A percentile compares a stretch with the other conserved stretches of the same genome.
Evolutionary conservation across 2,329 filamentous ascomycete genomes (phyloP).

Genomic region (Fusarium transvaalense): DNA sequence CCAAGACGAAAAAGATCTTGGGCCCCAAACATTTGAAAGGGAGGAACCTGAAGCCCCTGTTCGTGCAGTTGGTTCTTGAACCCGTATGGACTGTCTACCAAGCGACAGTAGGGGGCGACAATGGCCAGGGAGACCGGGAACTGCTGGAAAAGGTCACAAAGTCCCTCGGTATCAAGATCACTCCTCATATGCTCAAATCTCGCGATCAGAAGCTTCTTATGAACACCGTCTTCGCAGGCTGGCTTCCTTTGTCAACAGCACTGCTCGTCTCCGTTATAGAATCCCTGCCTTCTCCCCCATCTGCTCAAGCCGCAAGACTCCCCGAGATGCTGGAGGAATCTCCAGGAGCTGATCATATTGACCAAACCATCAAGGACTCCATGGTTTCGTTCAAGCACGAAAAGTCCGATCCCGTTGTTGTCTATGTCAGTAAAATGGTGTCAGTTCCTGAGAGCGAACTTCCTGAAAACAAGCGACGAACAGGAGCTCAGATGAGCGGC

Average conservation of each 20-base stretch:
- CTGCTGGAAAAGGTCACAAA: conserved; percentile 96
- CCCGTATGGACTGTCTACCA: conserved; percentile 97
- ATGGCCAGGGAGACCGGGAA: conserved; percentile 83
- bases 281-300: conserved; percentile 85
- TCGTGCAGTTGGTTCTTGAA: conserved; percentile 95
- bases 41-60: conserved; percentile 92
- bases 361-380: conserved; percentile 77
- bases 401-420: conserved; percentile 82
- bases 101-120: conserved; percentile 85
- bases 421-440: conserved; percentile 98
- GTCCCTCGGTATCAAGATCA: conserved; percentile 84
- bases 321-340: conserved; percentile 83
- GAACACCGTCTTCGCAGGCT: conserved; percentile 86
- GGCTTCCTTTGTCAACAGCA: conserved; percentile 93
- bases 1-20: conserved; percentile 94
- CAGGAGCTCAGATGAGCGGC: conserved; percentile 76
- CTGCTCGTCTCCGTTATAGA: conserved; percentile 94
- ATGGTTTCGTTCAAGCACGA: conserved; percentile 83
- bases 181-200: conserved; percentile 85
- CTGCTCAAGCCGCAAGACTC: conserved; percentile 83
- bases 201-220: conserved; percentile 86
- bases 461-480: conserved; percentile 82
- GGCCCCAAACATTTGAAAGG: conserved; percentile 94
- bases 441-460: conserved; percentile 93
- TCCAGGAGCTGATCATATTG: conserved; percentile 79